Base-by-base conservation (phyloP, 257 asterid genomes). In the Jaltomata sinuosa region DNA sequence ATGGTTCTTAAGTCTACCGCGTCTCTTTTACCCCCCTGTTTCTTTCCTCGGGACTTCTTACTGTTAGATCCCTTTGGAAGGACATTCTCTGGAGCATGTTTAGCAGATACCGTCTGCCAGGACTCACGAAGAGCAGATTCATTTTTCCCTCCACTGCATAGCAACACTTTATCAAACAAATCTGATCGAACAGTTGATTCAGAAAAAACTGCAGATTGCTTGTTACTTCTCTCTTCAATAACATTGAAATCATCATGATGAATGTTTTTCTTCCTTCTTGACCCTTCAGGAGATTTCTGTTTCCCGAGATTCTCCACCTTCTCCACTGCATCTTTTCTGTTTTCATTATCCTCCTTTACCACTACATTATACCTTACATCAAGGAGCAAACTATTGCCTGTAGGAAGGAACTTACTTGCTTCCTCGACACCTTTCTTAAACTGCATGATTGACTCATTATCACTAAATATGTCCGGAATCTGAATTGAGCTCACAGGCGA, bases 1-100 rank as follows among this genome's bases (percentile, higher is more conserved):
- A 94, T 82, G 29, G 92, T 90, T 84, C 98, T 89, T 86, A 94
- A 85, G 85, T 94, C 98, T 21, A 94, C 95, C n/a, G 87, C 88
- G 5, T 88, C 88, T 77, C 83, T 86, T 83, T 86, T 91, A 42
- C 89, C 72, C 55, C 89, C 92, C 50, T 82, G 91, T 68, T 87
- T 94, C 92, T 91, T 94, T 40, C 90, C 86, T 8, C 93, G 92
- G 34, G 74, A 57, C 84, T 94, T 94, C 53, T 90, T 91, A 49
- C 89, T 87, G 29, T 49, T 87, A 29, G 93, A 85, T 45, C 88
- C 89, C 89, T 90, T 91, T 0, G 85, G 78, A 64, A 83, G 86
- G 78, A 25, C 76, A 8, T 84, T 83, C 32, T 81, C 88, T 4
- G 85, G 54, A 80, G 85, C 62, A 78, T 54, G 87, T 89, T 89